Evolutionary conservation across 495 filamentous ascomycete genomes (phyloP), one percentile per base, ranked within the genome.

Genomic region (Melanomma pulvis-pyrius): DNA sequence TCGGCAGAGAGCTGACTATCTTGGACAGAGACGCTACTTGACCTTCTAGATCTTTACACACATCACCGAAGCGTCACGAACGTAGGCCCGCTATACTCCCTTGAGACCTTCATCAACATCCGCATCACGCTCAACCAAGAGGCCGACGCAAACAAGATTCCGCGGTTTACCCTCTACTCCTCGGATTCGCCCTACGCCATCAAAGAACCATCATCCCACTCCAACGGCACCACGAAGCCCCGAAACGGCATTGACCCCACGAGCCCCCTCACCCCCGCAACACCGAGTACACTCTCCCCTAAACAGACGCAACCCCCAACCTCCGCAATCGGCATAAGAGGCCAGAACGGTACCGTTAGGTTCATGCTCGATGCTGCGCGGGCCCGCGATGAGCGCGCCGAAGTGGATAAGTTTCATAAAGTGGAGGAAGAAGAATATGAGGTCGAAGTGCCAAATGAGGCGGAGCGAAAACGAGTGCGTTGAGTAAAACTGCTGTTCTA

Each of bases 341-440:
- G 84, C 49, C 82, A 85, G 30, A 87, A 92, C 24, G 90, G 88
- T 9, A 96, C 96, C 0, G 83, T 94, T 29, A 87, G 94, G 13
- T 98, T 97, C 73, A 92, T 97, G 80, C 86, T 98, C 29, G 91
- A 97, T 72, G 84, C 89, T 13, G 87, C 84, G 48, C 83, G 89
- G 55, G 93, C 92, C 13, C 82, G 82, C 39, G 81, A 79, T 21
- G 94, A 98, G 79, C 84, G 85, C 69, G 79, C 81, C 17, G 77
- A 82, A 8, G 89, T 94, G 12, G 80, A 83, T 12, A 80, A 85
- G 59, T 90, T 86, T 74, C 90, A 88, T 74, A 85, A 84, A 62
- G 86, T 87, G 30, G 90, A 92, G 71, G 88, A 87, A 74, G 92
- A 96, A 69, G 90, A 96, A 74, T 85, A 85, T 66, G 87, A 90